A percentile compares a stretch with the other conserved stretches of the same genome.
Conservation (phyloP, 331 rosid species). For the Pyracantha coccinea region DNA sequence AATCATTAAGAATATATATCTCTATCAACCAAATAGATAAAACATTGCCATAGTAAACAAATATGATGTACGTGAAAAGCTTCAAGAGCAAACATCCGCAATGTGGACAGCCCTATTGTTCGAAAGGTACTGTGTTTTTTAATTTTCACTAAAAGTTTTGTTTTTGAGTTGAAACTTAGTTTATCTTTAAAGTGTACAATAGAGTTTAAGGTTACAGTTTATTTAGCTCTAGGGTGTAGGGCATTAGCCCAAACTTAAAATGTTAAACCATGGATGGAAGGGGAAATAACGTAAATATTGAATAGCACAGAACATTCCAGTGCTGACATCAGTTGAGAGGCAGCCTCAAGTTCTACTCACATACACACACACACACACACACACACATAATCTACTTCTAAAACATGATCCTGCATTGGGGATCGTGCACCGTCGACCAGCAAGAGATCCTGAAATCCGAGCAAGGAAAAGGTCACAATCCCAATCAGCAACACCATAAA, state of each 20-base stretch:
- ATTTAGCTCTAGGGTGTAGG: not conserved
- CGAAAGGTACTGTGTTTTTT: not conserved
- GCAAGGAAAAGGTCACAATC: too few relatives aligned
- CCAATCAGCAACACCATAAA: not conserved
- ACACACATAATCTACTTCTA: not conserved
- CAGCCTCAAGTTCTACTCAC: not conserved
- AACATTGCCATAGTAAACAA: not conserved
- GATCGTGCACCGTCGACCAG: not conserved
- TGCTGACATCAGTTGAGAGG: not conserved
- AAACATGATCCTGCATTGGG: not conserved
- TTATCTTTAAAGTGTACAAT: not conserved
- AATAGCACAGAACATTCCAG: not conserved
- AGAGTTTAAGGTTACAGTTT: not conserved
- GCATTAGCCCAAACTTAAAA: not conserved
- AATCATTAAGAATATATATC: not conserved
- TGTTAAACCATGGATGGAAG: not conserved
- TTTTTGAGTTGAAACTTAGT: not conserved
- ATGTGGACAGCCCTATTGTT: not conserved
- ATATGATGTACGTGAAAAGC: not conserved
- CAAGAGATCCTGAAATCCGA: not conserved
- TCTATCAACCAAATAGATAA: not conserved
- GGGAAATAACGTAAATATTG: not conserved
- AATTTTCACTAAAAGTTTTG: not conserved
- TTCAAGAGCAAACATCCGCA: not conserved
- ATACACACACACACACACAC: not conserved